Conservation (phyloP, 108 stramenopile genomes). For the Ochromonas danica region DNA sequence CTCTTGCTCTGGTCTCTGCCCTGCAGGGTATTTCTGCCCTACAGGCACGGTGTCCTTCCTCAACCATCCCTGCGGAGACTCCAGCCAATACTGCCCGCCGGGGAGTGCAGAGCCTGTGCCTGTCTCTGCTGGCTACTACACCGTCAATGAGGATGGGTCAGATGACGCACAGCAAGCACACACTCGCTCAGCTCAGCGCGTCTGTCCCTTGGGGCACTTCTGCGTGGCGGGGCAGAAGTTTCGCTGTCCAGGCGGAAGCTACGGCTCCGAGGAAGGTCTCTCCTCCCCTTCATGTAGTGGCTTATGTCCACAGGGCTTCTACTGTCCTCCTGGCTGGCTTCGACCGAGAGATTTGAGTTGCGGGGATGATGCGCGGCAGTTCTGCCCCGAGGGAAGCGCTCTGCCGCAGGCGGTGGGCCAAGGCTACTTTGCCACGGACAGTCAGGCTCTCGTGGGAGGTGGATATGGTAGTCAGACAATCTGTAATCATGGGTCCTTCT, state of each 20-base stretch:
- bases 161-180: not conserved
- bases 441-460: not conserved
- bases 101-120: conserved; percentile 43
- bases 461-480: not conserved
- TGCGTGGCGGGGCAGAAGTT: not conserved
- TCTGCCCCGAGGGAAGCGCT: not conserved
- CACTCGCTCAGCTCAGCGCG: not conserved
- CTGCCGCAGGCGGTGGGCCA: not conserved
- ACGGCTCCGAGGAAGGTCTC: not conserved
- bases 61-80: not conserved
- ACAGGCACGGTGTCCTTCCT: not conserved
- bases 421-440: conserved; percentile 5
- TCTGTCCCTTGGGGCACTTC: not conserved
- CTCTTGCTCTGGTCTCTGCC: conserved; percentile 42
- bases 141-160: conserved; percentile 4
- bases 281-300: not conserved
- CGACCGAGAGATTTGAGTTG: not conserved
- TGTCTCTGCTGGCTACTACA: conserved; percentile 51
- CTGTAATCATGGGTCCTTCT: conserved; percentile 2
- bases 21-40: conserved; percentile 37
- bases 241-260: not conserved
- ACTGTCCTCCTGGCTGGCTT: not conserved
- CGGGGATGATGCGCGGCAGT: not conserved
- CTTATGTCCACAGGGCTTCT: conserved; percentile 4
- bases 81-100: conserved; percentile 54